Percentiles rank a stretch among this genome's conserved stretches.
Conservation (phyloP, 2,329 filamentous ascomycete species). For the Sporothrix brasiliensis region DNA sequence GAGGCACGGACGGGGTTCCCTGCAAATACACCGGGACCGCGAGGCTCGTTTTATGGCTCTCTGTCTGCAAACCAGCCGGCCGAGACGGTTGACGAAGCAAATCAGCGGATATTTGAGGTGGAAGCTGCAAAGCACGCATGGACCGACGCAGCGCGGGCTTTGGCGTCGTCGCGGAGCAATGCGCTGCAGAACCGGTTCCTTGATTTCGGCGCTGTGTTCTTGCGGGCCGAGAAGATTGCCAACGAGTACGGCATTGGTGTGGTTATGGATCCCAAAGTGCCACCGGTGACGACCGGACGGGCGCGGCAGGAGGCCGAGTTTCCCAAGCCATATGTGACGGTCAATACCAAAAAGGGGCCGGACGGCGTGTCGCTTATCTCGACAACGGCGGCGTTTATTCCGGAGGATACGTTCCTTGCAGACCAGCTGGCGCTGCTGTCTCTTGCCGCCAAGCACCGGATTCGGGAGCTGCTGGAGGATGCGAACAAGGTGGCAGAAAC, state of each 20-base stretch:
- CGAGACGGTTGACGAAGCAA: conserved; percentile 48
- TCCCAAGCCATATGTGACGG: conserved; percentile 56
- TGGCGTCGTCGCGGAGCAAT: conserved; percentile 63
- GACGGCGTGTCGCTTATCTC: conserved; percentile 64
- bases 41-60: conserved; percentile 64
- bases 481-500: conserved; percentile 69
- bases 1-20: conserved; percentile 58
- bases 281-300: conserved; percentile 48
- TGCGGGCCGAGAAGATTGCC: conserved; percentile 60
- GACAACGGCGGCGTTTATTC: conserved; percentile 69
- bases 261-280: conserved; percentile 58
- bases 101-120: conserved; percentile 67
- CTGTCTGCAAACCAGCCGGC: conserved; percentile 67
- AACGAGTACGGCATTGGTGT: conserved; percentile 60
- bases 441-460: conserved; percentile 76
- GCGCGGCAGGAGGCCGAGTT: conserved; percentile 56
- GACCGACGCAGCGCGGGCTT: conserved; percentile 64
- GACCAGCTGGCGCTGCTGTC: conserved; percentile 84
- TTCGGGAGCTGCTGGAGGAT: conserved; percentile 77
- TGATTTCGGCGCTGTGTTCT: conserved; percentile 62
- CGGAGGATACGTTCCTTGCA: conserved; percentile 73
- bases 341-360: conserved; percentile 58
- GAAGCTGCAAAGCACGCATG: conserved; percentile 68
- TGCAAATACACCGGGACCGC: conserved; percentile 58
- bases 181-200: conserved; percentile 77